Conservation (phyloP, 331 rosid genomes). For the Saraca asoca region DNA sequence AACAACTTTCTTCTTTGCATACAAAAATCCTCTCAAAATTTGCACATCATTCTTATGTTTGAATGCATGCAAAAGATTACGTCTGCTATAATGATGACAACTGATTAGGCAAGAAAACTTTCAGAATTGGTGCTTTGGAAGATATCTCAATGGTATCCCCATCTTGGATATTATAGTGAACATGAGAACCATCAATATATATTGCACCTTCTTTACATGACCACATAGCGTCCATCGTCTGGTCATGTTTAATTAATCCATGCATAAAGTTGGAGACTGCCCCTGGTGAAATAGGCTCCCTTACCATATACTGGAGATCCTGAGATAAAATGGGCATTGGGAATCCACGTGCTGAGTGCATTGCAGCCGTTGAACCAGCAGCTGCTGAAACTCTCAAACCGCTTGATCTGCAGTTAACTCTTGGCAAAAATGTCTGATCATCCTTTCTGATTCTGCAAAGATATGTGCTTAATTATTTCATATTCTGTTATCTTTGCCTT, state of each 20-base stretch:
- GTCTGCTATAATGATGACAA: conserved; percentile 31
- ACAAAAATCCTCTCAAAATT: conserved; percentile 24
- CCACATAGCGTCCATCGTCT: conserved; percentile 59
- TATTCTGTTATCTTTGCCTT: not conserved
- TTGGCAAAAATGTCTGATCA: conserved; percentile 46
- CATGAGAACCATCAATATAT: conserved; percentile 78
- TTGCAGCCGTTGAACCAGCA: conserved; percentile 94
- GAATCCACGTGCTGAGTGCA: conserved; percentile 91
- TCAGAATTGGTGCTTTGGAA: conserved; percentile 68
- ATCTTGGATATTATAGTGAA: conserved; percentile 45
- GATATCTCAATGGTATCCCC: conserved; percentile 73
- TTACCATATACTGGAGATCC: conserved; percentile 86
- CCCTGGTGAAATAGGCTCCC: conserved; percentile 77
- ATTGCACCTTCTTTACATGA: conserved; percentile 58
- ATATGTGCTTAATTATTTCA: conserved; percentile 20
- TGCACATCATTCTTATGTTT: not conserved
- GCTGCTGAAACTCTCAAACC: conserved; percentile 89
- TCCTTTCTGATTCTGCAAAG: conserved; percentile 64
- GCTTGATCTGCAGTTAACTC: conserved; percentile 74
- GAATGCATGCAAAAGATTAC: conserved; percentile 24
- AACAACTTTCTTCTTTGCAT: conserved; percentile 17
- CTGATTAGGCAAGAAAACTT: conserved; percentile 62
- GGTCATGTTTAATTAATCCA: conserved; percentile 51
- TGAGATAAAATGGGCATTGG: conserved; percentile 67
- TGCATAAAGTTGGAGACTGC: conserved; percentile 55